Evolutionary conservation across 2,329 filamentous ascomycete species (phyloP), one percentile per base, ranked within the genome.

Genomic region (Scytalidium lignicola): DNA sequence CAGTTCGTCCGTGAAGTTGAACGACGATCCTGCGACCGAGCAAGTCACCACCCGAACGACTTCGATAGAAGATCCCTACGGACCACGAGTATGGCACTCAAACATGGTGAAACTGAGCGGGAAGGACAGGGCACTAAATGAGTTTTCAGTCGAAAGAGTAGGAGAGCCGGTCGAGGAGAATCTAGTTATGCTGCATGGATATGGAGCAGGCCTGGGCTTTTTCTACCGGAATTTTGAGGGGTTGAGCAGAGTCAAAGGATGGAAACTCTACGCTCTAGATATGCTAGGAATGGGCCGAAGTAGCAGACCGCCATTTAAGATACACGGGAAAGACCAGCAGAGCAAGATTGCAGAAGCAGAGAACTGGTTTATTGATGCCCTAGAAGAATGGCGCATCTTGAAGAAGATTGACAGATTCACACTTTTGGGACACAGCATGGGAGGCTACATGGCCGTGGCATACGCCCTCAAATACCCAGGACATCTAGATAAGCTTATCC

Each of bases 201-300:
- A 99, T 67, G 93, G 93, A 43, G 93, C 93, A 2, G 93, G 93
- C 0, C 77, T 99, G 1, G 93, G 92, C 19, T 97, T 99, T 70
- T 99, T 95, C 75, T 99, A 96, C 76, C 92, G 93, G 71, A 99
- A 99, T 66, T 96, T 95, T 52, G 93, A 99, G 67, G 83, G 85
- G 5, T 71, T 99, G 28, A 91, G 86, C 42, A 83, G 91, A 17
- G 72, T 83, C 1, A 74, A 78, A 22, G 90, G 91, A 22, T 95
- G 93, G 83, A 91, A 89, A 62, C 71, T 99, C 17, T 97, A 93
- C 65, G 90, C 92, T 1, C 74, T 99, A n/a, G 92, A 99, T 62
- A 82, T 97, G 77, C 76, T 96, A 15, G 92, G 92, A 51, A 96
- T 96, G 88, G 92, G 92, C 51, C 85, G 95, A 62, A 95, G 88